Conservation (phyloP, 2,329 filamentous ascomycete genomes). For the Fusarium tanahbumbuense region DNA sequence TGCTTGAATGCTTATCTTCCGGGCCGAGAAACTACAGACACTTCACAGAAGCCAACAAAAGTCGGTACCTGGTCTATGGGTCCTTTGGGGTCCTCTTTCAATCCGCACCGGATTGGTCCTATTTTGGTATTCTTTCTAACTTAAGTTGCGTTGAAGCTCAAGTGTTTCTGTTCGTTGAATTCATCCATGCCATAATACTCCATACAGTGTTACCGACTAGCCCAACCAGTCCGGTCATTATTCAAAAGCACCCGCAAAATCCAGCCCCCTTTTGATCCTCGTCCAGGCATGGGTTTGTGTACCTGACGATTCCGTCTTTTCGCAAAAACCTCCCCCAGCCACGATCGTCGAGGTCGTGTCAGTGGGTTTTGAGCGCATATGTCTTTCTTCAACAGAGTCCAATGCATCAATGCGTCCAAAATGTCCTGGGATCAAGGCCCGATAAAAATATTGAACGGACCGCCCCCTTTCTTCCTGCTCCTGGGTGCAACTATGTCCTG, state of each 20-base stretch:
- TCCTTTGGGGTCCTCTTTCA: conserved; percentile 4
- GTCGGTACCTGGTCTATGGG: conserved; percentile 9
- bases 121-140: conserved; percentile 33
- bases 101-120: conserved; percentile 29
- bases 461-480: conserved; percentile 36
- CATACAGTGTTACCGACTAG: conserved; percentile 40
- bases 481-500: conserved; percentile 21
- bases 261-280: conserved; percentile 38
- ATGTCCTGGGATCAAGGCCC: conserved; percentile 27
- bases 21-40: background rate
- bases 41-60: conserved; percentile 18
- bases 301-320: conserved; percentile 25
- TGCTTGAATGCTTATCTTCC: conserved; percentile 28
- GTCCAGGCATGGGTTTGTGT: conserved; percentile 15
- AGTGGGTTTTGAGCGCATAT: conserved; percentile 10
- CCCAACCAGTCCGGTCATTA: conserved; percentile 33
- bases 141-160: conserved; percentile 37
- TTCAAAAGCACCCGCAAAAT: conserved; percentile 38
- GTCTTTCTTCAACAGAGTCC: conserved; percentile 15
- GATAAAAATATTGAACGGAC: conserved; percentile 31
- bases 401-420: conserved; percentile 40
- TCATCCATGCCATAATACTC: conserved; percentile 37
- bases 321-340: conserved; percentile 11
- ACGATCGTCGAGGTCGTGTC: conserved; percentile 27
- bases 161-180: conserved; percentile 37